Evolutionary conservation across 805 yeast genomes (phyloP).

Genomic region (Kluyveromyces lactis): DNA sequence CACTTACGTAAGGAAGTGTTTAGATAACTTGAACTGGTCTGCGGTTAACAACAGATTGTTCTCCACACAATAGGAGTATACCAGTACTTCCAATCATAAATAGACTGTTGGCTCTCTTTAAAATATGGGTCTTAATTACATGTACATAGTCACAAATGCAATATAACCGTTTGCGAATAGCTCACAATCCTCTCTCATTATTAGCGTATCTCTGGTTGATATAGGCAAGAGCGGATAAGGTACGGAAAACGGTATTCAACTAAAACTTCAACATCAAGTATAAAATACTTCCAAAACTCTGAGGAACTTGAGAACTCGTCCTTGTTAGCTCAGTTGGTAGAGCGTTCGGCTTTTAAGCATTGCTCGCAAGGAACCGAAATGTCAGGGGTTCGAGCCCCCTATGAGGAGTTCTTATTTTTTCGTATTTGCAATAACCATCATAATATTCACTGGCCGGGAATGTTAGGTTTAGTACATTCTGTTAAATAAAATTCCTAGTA

Average conservation of each 20-base stretch:
- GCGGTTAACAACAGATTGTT: constrained; percentile 44
- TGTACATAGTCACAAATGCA: constrained; percentile 5
- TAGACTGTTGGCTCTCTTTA: not conserved
- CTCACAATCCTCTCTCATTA: too few species aligned
- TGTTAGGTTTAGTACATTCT: too few species aligned
- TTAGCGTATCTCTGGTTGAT: too few species aligned
- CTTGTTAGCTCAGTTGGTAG: constrained; percentile 62
- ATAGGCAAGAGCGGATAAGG: too few species aligned
- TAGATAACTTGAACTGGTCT: constrained; percentile 81
- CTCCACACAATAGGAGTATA: constrained; percentile 7
- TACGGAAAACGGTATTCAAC: too few species aligned
- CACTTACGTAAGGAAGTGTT: constrained; percentile 61
- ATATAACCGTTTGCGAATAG: not conserved
- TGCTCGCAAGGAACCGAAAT: constrained; percentile 37
- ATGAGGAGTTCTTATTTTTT: constrained; percentile 35
- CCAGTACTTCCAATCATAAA: not conserved
- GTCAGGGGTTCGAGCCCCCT: constrained; percentile 47
- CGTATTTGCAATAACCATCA: constrained; percentile 4
- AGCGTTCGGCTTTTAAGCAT: constrained; percentile 58
- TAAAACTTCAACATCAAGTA: too few species aligned
- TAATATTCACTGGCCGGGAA: too few species aligned
- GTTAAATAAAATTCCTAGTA: too few species aligned
- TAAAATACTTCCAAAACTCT: too few species aligned
- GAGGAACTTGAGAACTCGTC: constrained; percentile 30
- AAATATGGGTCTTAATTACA: constrained; percentile 5